These are phyloP conservation scores for Eutypa lata DNA, from an alignment of 2,329 filamentous ascomycete genomes.

Conservation along the genomic window DNA sequence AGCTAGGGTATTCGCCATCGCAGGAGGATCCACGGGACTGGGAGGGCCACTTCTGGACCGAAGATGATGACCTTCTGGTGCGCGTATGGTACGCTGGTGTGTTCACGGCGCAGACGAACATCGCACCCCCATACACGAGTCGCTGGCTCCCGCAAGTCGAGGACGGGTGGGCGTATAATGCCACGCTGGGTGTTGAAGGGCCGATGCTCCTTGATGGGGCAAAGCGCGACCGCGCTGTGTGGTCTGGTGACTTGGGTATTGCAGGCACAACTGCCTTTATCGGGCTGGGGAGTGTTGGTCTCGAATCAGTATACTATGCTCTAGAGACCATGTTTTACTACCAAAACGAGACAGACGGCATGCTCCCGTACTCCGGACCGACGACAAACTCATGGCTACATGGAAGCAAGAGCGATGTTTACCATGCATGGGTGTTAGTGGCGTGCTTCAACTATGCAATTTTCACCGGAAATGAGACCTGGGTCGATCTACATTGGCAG, in stretches of 20 bases:
- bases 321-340: constrained; percentile 39
- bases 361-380: constrained; percentile 21
- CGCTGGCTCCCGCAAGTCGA: constrained; percentile 34
- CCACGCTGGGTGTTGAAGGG: constrained; percentile 27
- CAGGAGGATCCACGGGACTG: constrained; percentile 39
- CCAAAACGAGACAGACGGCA: constrained; percentile 24
- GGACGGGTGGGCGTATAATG: constrained; percentile 36
- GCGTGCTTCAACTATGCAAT: constrained; percentile 50
- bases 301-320: constrained; percentile 44
- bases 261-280: constrained; percentile 48
- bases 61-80: constrained; percentile 43
- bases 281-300: constrained; percentile 43
- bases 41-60: constrained; percentile 40
- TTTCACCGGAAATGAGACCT: constrained; percentile 41
- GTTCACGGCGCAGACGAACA: constrained; percentile 33
- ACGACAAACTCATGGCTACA: constrained; percentile 15
- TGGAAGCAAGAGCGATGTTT: constrained; percentile 16
- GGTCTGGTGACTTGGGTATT: constrained; percentile 57
- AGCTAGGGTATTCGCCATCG: constrained; percentile 28
- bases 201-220: constrained; percentile 46
- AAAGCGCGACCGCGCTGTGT: constrained; percentile 53
- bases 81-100: constrained; percentile 42
- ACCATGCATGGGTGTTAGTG: constrained; percentile 46
- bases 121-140: constrained; percentile 27
- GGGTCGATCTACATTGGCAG: constrained; percentile 39